These are phyloP conservation scores for Phialocephala subalpina DNA, from an alignment of 2,329 filamentous ascomycete genomes.

Conservation along the genomic window DNA sequence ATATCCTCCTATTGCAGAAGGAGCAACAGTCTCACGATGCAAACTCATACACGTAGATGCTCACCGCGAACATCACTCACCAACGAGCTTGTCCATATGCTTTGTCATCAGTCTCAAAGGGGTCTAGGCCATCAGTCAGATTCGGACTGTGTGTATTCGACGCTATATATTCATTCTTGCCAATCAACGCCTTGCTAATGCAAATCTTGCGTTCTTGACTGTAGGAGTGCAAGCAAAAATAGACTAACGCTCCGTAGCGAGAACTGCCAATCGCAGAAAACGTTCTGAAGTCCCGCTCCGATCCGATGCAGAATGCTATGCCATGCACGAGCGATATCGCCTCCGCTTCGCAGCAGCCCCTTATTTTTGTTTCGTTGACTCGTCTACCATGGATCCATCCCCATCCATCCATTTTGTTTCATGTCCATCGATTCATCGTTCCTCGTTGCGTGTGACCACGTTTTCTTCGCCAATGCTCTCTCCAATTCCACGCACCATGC, in stretches of 20 bases:
- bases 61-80: background rate
- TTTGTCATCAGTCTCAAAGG: background rate
- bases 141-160: background rate
- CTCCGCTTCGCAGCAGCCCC: background rate
- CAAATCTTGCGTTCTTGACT: background rate
- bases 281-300: slow-evolving; percentile 15
- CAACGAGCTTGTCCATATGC: background rate
- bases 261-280: background rate
- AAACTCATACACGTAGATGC: background rate
- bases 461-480: background rate
- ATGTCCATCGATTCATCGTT: background rate
- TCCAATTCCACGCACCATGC: background rate
- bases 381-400: background rate
- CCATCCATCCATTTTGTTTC: background rate
- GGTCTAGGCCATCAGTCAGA: slow-evolving; percentile 7
- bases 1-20: background rate
- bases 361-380: background rate
- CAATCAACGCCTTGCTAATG: slow-evolving; percentile 11
- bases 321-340: slow-evolving; percentile 13
- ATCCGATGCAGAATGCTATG: slow-evolving; percentile 17
- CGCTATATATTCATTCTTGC: background rate
- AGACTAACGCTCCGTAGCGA: background rate
- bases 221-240: background rate
- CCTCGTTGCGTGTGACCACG: slow-evolving; percentile 11
- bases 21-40: slow-evolving; percentile 1